A percentile compares a stretch with the other conserved stretches of the same genome.
Conservation (phyloP, 108 stramenopile genomes). For the Chaetoceros tenuissimus region DNA sequence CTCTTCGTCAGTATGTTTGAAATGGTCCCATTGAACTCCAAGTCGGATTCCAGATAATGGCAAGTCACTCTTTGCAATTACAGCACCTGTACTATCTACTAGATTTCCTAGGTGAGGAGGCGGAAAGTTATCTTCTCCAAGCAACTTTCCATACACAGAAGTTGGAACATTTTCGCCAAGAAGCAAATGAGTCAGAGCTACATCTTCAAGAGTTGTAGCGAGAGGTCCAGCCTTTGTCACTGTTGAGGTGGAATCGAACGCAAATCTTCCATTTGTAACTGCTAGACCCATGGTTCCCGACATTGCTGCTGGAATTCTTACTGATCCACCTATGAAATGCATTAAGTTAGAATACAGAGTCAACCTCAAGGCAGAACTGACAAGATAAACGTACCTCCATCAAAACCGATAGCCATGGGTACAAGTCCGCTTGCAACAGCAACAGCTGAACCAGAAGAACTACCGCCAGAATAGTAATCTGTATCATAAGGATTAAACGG, state of each 20-base stretch:
- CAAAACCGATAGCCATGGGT: slow-evolving; percentile 36
- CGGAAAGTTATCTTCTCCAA: no score
- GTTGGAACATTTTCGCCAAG: background rate
- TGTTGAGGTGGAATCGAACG: background rate
- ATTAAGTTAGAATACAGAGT: no score
- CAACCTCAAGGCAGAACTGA: no score
- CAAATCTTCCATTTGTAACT: no score
- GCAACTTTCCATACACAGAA: no score
- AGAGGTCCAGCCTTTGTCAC: slow-evolving; percentile 31
- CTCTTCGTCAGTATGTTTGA: slow-evolving; percentile 18
- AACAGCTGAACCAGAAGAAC: slow-evolving; percentile 48
- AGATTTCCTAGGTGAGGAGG: no score
- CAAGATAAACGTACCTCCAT: no score
- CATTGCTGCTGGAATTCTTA: background rate
- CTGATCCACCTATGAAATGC: no score
- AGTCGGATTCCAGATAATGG: slow-evolving; percentile 29
- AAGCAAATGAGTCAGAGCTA: background rate
- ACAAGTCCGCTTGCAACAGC: slow-evolving; percentile 41
- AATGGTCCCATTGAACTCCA: slow-evolving; percentile 31
- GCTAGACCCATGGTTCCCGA: slow-evolving; percentile 4
- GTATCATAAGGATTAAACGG: slow-evolving; percentile 38
- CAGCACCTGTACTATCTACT: no score
- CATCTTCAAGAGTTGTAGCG: slow-evolving; percentile 16
- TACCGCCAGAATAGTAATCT: slow-evolving; percentile 35
- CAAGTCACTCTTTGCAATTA: no score